phyloP scores from a whole-genome alignment of 371 early-diverging fungal species.

The Apophysomyces sp. region DNA sequence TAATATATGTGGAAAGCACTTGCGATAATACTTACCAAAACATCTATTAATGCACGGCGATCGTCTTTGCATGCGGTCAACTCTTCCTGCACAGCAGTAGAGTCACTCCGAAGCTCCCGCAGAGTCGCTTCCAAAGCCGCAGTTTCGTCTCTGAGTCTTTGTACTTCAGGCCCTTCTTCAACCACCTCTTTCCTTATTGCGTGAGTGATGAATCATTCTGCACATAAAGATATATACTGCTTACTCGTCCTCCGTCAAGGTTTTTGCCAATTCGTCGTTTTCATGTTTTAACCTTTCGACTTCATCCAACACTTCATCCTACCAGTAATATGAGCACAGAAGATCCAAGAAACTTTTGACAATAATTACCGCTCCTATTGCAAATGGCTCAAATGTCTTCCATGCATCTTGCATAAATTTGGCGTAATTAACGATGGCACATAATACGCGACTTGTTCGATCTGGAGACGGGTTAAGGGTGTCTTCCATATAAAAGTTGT shows the following conservation, averaged over 20 bases:
- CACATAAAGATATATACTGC: not conserved
- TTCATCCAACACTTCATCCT: constrained; percentile 7
- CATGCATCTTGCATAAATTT: constrained; percentile 21
- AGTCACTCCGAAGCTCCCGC: constrained; percentile 5
- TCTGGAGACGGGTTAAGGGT: constrained; percentile 15
- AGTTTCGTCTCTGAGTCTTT: constrained; percentile 2
- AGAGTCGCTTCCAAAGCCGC: not conserved
- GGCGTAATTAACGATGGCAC: constrained; percentile 21
- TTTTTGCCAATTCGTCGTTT: constrained; percentile 1
- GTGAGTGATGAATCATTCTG: not conserved
- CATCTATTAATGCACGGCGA: constrained; percentile 10
- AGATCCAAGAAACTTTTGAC: not conserved
- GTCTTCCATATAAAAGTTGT: constrained; percentile 13
- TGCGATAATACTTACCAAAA: not conserved
- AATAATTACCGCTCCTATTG: not conserved
- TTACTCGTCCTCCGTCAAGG: not conserved
- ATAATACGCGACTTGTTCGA: constrained; percentile 19
- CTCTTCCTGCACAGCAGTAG: constrained; percentile 3
- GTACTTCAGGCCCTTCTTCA: constrained; percentile 6
- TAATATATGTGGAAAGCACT: not conserved
- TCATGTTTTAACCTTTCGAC: not conserved
- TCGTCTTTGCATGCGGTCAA: constrained; percentile 10
- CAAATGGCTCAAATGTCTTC: constrained; percentile 13
- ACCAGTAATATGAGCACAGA: not conserved
- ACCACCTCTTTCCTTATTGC: not conserved